Conservation (phyloP, 2,329 filamentous ascomycete genomes). For the Fusarium hainanense region DNA sequence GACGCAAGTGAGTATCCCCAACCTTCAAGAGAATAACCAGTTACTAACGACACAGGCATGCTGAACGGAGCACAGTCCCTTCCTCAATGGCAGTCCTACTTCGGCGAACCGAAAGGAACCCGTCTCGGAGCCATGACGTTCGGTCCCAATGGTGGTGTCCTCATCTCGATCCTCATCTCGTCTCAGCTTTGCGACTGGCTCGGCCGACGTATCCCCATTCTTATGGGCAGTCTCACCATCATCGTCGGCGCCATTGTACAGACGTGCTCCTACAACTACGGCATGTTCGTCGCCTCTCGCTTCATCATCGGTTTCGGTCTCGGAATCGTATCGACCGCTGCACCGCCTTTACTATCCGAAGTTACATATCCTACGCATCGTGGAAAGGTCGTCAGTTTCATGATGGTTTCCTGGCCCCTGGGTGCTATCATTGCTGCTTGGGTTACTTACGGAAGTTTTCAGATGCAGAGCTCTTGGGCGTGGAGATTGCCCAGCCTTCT, state of each 20-base stretch:
- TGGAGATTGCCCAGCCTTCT: slow-evolving; percentile 63
- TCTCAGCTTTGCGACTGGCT: slow-evolving; percentile 47
- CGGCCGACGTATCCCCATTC: slow-evolving; percentile 45
- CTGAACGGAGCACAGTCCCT: slow-evolving; percentile 51
- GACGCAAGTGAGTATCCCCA: slow-evolving; percentile 42
- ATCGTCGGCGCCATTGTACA: slow-evolving; percentile 48
- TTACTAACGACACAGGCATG: slow-evolving; percentile 45
- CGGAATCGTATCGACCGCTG: slow-evolving; percentile 46
- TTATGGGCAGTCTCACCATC: slow-evolving; percentile 44
- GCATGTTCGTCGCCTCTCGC: slow-evolving; percentile 51
- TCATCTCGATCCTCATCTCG: slow-evolving; percentile 42
- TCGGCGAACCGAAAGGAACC: slow-evolving; percentile 45
- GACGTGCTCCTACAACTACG: slow-evolving; percentile 46
- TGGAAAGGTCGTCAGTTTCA: slow-evolving; percentile 48
- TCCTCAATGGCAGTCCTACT: slow-evolving; percentile 47
- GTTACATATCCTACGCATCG: slow-evolving; percentile 52
- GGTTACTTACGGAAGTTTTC: slow-evolving; percentile 56
- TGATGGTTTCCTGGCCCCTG: slow-evolving; percentile 37
- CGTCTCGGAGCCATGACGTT: slow-evolving; percentile 49
- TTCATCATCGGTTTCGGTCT: slow-evolving; percentile 57
- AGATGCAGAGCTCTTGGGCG: slow-evolving; percentile 55
- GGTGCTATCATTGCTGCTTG: slow-evolving; percentile 41
- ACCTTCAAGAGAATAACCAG: no score
- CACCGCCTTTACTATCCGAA: slow-evolving; percentile 51
- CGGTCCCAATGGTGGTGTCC: slow-evolving; percentile 39